A percentile compares a stretch with the other conserved stretches of the same genome.
phyloP scores from a whole-genome alignment of 164 flowering plant genomes.

The Nelumbo lutea region DNA sequence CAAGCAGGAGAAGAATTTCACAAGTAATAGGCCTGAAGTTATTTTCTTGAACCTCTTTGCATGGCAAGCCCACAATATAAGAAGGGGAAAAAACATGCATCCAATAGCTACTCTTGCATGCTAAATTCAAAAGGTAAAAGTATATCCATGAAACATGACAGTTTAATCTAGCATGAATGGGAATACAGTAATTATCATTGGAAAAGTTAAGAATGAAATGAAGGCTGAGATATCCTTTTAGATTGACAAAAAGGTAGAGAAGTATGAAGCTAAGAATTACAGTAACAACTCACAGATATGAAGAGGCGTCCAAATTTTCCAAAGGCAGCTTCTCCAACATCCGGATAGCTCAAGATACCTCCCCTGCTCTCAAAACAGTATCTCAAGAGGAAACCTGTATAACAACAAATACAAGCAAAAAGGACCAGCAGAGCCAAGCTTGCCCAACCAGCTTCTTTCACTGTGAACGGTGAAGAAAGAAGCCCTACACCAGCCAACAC shows the following conservation, averaged over 20 bases:
- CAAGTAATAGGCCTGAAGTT: neutral
- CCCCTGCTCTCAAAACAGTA: slow-evolving; percentile 72
- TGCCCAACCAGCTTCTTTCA: slow-evolving; percentile 85
- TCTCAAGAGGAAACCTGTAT: slow-evolving; percentile 70
- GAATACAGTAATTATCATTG: no score
- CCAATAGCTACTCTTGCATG: neutral
- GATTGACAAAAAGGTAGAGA: neutral
- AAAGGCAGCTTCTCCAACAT: slow-evolving; percentile 91
- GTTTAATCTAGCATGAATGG: no score
- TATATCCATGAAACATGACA: no score
- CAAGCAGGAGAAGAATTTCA: neutral
- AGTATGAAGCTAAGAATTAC: neutral
- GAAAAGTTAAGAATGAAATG: neutral
- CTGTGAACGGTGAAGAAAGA: slow-evolving; percentile 75
- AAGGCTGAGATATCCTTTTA: neutral
- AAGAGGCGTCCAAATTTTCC: slow-evolving; percentile 72
- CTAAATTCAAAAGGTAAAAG: neutral
- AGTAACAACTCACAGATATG: slow-evolving; percentile 49
- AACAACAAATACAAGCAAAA: slow-evolving; percentile 67
- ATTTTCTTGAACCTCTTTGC: neutral
- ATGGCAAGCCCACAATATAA: neutral
- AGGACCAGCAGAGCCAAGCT: slow-evolving; percentile 48
- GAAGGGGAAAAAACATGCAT: neutral
- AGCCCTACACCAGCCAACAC: slow-evolving; percentile 87
- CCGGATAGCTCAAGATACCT: slow-evolving; percentile 65